Evolutionary conservation across 2,329 filamentous ascomycete species (phyloP), one percentile per base, ranked within the genome.

Genomic region (Diaporthe sp.): DNA sequence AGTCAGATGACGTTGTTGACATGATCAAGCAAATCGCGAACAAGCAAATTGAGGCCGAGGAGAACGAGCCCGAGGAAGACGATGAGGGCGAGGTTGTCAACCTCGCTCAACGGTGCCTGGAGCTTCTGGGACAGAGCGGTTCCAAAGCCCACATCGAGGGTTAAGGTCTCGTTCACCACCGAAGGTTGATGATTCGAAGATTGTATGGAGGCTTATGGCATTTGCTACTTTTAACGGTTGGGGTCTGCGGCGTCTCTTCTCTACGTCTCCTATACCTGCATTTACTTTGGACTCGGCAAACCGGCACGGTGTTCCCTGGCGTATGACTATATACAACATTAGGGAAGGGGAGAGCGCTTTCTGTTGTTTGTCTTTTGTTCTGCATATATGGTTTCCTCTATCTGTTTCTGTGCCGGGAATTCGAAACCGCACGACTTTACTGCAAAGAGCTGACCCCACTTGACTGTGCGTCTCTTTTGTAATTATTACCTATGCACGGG

Each of bases 1-100:
- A 96, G 81, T 96, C 95, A 2, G 94, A 96, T 77, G 95, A 98
- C 78, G 94, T 99, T 78, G 94, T 98, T 73, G 91, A 95, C 76
- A 95, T 98, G 89, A 97, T 98, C 77, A 95, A 94, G 83, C 91
- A 91, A 77, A 98, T 99, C 81, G 94, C 95, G 28, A 96, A 97
- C 81, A 95, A 94, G 81, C 95, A 94, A 79, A 90, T 98, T 77
- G 95, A 97, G 80, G 93, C 94, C 0, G 95, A 97, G 75, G 95
- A 97, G 75, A 94, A 95, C 77, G 95, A 96, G 78, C 93, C 93
- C 77, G 94, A 93, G 64, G 95, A 97, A 79, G 95, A 97, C 75
- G 96, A 97, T 60, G 96, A 98, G 83, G 94, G 93, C 74, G 96
- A 98, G 83, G 96, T 98, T 58, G 94, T 98, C 77, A 95, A 92